Evolutionary conservation across 768 basidiomycete species (phyloP).

Genomic region (Leccinum pellstonianum): DNA sequence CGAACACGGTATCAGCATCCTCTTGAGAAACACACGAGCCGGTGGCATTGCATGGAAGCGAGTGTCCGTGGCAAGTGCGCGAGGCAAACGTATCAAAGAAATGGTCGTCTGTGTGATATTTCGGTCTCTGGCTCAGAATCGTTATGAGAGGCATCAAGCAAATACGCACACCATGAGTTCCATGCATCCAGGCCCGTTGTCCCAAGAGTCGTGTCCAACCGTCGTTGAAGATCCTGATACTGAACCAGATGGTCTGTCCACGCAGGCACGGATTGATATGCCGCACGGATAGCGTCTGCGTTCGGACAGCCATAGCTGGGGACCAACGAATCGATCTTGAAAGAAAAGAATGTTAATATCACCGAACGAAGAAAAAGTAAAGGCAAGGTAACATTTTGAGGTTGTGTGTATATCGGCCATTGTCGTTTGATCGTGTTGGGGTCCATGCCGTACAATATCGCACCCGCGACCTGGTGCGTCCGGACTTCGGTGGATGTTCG

Average conservation of each 20-base stretch:
- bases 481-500: constrained; percentile 46
- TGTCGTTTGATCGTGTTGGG: constrained; percentile 25
- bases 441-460: constrained; percentile 47
- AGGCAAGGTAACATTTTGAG: constrained; percentile 35
- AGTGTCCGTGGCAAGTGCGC: constrained; percentile 41
- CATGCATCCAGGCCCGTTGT: constrained; percentile 41
- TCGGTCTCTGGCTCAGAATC: neutral
- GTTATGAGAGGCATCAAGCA: neutral
- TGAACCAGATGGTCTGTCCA: constrained; percentile 46
- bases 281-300: constrained; percentile 39
- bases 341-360: neutral
- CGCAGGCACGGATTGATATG: constrained; percentile 43
- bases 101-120: constrained; percentile 32
- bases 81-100: constrained; percentile 54
- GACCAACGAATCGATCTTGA: constrained; percentile 47
- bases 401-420: constrained; percentile 44
- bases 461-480: constrained; percentile 48
- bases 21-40: constrained; percentile 41
- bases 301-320: constrained; percentile 45
- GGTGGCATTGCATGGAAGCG: constrained; percentile 43
- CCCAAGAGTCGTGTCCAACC: constrained; percentile 40
- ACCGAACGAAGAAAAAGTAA: neutral
- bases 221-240: constrained; percentile 37
- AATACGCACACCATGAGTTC: constrained; percentile 46
- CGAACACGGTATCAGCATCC: constrained; percentile 52